phyloP scores from a whole-genome alignment of 2,329 filamentous ascomycete genomes.

The Aschersonia sp. region DNA sequence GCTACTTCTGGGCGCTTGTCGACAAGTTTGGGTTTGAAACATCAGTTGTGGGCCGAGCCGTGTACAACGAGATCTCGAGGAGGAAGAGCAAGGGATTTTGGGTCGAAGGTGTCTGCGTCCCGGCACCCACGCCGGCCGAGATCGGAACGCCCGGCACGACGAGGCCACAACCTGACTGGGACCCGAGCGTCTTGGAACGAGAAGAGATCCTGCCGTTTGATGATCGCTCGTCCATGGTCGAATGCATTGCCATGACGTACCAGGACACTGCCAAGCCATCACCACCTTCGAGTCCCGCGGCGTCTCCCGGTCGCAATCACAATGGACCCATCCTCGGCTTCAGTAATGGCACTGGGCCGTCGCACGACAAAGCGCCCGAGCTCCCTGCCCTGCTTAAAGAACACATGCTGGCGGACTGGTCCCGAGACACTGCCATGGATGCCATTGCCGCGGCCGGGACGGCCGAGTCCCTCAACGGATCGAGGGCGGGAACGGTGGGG shows the following conservation, averaged over 20 bases:
- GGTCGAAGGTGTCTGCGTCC: constrained; percentile 60
- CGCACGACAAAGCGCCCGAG: constrained; percentile 28
- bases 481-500: constrained; percentile 46
- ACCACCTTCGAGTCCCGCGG: constrained; percentile 53
- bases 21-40: constrained; percentile 66
- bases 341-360: constrained; percentile 21
- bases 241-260: constrained; percentile 61
- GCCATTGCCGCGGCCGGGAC: constrained; percentile 54
- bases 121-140: constrained; percentile 47
- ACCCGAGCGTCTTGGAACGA: constrained; percentile 39
- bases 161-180: constrained; percentile 28
- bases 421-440: constrained; percentile 56
- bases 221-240: constrained; percentile 55
- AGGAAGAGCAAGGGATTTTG: constrained; percentile 64
- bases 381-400: constrained; percentile 56
- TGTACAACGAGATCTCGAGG: constrained; percentile 62
- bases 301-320: constrained; percentile 52
- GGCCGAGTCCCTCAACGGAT: constrained; percentile 62
- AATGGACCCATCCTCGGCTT: constrained; percentile 45
- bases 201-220: constrained; percentile 63
- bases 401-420: constrained; percentile 69
- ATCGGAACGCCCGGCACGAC: constrained; percentile 39
- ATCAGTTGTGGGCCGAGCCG: constrained; percentile 51
- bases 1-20: constrained; percentile 71
- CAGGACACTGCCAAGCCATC: constrained; percentile 39